Percentiles rank a stretch among this genome's conserved stretches.
Evolutionary conservation across 441 rosid species (phyloP).

Genomic region (Iberis amara): DNA sequence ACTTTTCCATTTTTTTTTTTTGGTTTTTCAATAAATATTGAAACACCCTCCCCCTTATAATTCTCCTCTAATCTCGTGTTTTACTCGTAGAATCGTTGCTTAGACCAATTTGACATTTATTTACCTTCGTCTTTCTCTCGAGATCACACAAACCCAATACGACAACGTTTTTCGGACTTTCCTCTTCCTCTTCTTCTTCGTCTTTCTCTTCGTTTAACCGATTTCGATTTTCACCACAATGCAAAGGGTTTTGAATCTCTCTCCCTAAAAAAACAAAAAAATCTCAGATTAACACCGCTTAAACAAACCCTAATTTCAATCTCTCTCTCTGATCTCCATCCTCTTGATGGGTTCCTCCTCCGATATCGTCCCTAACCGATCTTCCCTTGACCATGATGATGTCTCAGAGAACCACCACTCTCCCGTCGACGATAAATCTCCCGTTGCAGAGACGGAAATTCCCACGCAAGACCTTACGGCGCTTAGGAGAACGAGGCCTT

Average conservation of each 20-base stretch:
- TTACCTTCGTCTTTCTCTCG: background rate
- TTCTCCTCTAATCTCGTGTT: no score
- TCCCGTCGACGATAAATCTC: constrained; percentile 28
- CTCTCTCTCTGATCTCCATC: constrained; percentile 44
- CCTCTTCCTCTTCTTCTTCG: constrained; percentile 14
- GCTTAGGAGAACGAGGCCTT: constrained; percentile 64
- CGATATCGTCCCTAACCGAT: constrained; percentile 44
- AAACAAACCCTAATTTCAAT: constrained; percentile 41
- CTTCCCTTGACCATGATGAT: constrained; percentile 34
- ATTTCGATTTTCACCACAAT: constrained; percentile 25
- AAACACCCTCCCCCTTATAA: no score
- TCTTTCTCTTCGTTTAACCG: constrained; percentile 14
- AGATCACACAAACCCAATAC: constrained; percentile 8
- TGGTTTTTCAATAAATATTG: no score
- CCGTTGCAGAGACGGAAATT: constrained; percentile 16
- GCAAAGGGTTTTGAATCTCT: constrained; percentile 24
- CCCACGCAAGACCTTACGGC: constrained; percentile 25
- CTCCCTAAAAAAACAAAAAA: background rate
- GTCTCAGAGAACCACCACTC: constrained; percentile 35
- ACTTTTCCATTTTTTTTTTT: no score
- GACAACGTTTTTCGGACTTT: constrained; percentile 32
- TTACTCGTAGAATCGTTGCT: no score
- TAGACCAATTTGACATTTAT: no score
- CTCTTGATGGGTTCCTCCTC: constrained; percentile 49
- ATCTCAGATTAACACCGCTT: background rate